A percentile compares a stretch with the other conserved stretches of the same genome.
Evolutionary conservation across 139 green algal species (phyloP).

Genomic region (Asterochloris sp.): DNA sequence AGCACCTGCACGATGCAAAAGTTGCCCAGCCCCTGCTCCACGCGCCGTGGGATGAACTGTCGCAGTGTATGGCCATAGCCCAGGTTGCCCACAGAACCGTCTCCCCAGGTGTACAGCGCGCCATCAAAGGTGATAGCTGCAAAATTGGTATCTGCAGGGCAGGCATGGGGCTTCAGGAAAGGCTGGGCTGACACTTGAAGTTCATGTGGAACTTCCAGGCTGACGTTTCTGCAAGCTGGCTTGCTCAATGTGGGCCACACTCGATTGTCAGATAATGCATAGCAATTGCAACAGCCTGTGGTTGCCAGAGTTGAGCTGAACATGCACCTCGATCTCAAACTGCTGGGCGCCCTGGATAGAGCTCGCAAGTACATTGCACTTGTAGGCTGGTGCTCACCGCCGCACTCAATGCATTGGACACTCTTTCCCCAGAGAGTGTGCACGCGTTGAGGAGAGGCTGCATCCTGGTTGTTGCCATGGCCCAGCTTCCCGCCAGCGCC

Average conservation of each 20-base stretch:
- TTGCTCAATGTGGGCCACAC: background rate
- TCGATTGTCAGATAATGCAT: background rate
- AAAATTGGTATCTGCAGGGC: conserved; percentile 50
- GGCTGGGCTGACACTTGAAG: too few species aligned
- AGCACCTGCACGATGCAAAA: conserved; percentile 9
- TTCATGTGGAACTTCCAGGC: too few species aligned
- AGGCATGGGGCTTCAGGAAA: too few species aligned
- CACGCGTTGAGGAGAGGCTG: conserved; percentile 40
- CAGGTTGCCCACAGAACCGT: conserved; percentile 48
- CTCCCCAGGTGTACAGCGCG: conserved; percentile 77
- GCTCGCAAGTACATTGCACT: too few species aligned
- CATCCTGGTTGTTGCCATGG: conserved; percentile 46
- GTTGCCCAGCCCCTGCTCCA: conserved; percentile 2
- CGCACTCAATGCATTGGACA: conserved; percentile 26
- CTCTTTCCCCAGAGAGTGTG: conserved; percentile 49
- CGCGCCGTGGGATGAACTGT: conserved; percentile 25
- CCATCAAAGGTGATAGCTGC: conserved; percentile 63
- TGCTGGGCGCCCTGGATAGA: too few species aligned
- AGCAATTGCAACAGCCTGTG: too few species aligned
- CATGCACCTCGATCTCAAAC: too few species aligned
- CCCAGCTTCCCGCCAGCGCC: conserved; percentile 58
- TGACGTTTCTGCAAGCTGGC: too few species aligned
- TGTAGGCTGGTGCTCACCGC: conserved; percentile 2
- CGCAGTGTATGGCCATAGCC: conserved; percentile 42
- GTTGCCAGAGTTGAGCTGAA: too few species aligned